A percentile compares a stretch with the other conserved stretches of the same genome.
Evolutionary conservation across 306 rosid species (phyloP).

Genomic region (Amphicarpaea edgeworthii): DNA sequence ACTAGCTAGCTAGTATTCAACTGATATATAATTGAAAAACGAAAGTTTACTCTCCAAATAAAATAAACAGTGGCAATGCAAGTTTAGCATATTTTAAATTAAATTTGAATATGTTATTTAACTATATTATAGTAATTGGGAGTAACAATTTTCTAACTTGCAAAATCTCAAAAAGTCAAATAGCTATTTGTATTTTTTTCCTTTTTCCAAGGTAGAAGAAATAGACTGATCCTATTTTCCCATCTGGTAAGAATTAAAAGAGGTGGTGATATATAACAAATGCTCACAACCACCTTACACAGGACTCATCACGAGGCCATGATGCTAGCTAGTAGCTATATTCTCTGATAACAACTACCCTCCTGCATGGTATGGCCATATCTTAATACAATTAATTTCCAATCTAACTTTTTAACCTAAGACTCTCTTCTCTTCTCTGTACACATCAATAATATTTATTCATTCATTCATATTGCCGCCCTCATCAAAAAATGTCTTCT

Average conservation of each 20-base stretch:
- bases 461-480: neutral
- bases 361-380: constrained; percentile 33
- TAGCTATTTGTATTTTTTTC: neutral
- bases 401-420: constrained; percentile 17
- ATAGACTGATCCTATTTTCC: neutral
- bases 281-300: constrained; percentile 50
- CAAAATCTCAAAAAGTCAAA: accelerated
- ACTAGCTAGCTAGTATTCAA: neutral
- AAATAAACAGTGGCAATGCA: too few relatives aligned
- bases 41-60: too few relatives aligned
- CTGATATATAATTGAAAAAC: neutral
- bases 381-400: constrained; percentile 30
- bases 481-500: constrained; percentile 41
- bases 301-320: constrained; percentile 18
- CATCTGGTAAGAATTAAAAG: constrained; percentile 15
- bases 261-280: constrained; percentile 36
- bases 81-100: too few relatives aligned
- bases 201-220: neutral
- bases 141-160: neutral
- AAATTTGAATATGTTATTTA: too few relatives aligned
- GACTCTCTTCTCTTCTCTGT: neutral
- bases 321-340: too few relatives aligned
- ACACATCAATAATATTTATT: too few relatives aligned
- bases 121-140: too few relatives aligned
- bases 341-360: constrained; percentile 25